Evolutionary conservation across 2,329 filamentous ascomycete genomes (phyloP).

Genomic region (Aspergillus piperis): DNA sequence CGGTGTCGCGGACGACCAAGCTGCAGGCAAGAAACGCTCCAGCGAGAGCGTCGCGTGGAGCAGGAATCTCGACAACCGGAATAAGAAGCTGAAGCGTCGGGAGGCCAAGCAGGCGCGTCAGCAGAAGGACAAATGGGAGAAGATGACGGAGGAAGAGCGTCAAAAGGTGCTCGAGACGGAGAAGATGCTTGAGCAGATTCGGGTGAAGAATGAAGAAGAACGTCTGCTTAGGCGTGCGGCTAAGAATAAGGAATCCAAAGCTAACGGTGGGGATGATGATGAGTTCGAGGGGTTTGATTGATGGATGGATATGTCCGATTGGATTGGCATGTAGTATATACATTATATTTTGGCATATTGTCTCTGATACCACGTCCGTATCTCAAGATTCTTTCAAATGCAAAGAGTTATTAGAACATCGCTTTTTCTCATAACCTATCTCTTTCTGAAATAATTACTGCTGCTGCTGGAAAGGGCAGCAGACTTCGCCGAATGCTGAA

Average conservation of each 20-base stretch:
- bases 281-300: conserved; percentile 63
- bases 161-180: conserved; percentile 64
- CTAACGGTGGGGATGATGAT: conserved; percentile 25
- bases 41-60: conserved; percentile 72
- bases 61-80: conserved; percentile 66
- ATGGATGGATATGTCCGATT: conserved; percentile 10
- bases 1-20: conserved; percentile 33
- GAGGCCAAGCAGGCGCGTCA: conserved; percentile 66
- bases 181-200: conserved; percentile 65
- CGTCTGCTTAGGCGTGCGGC: conserved; percentile 21
- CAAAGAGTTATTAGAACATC: too few relatives aligned
- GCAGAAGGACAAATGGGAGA: conserved; percentile 63
- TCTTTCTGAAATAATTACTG: too few relatives aligned
- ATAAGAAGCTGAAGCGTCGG: conserved; percentile 60
- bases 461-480: too few relatives aligned
- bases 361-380: conserved; percentile 4
- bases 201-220: conserved; percentile 54
- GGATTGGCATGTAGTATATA: neutral
- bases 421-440: neutral
- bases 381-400: neutral
- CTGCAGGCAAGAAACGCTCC: conserved; percentile 56
- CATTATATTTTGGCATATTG: neutral
- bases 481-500: too few relatives aligned
- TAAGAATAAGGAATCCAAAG: conserved; percentile 18
- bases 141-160: conserved; percentile 72